Base-by-base conservation (phyloP, 352 stramenopile genomes). In the Globisporangium perplexum region DNA sequence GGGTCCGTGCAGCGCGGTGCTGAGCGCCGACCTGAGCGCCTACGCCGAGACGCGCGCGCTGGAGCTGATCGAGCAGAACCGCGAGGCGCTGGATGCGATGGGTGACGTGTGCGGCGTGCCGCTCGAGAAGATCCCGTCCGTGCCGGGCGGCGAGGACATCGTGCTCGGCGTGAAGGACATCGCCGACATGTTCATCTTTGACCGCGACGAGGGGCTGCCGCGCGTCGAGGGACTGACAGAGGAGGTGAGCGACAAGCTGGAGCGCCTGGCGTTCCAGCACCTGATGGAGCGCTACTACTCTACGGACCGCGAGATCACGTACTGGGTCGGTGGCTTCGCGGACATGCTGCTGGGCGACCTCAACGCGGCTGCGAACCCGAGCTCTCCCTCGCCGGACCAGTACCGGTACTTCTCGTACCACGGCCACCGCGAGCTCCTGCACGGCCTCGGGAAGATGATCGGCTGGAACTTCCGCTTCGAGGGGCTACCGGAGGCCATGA, bases 381-480 rank as follows among this genome's bases (percentile, higher is more conserved):
- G 55, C 7, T 77, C 68, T 14, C 80, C 78, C n/a, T 78, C 71
- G 30, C 20, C 48, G 12, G 51, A 52, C 3, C 62, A 83, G 22
- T 90, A 90, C 55, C 82, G 82, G 28, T 93, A 86, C 66, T 91
- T 67, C 56, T 91, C 80, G 30, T 93, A 88, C 65, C 83, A 93
- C 55, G 83, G 83, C 26, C 83, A 93, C 44, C 83, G 83, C 46
- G 83, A 93, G 47, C 53, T 93, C 43, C 68, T 93, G 43, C 79
- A 93, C 56, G 77, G 74, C 3, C 55, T 93, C 35, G 79, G 74
- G 46, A 89, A 86, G 70, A 86, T 90, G 77, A 39, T 93, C 11
- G 83, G 83, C 53, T 90, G 75, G 75, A 61, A 86, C 22, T 89
- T 93, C 35, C 57, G 80, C 47, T 90, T 93, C 33, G 57, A 86